Evolutionary conservation across 2,329 filamentous ascomycete species (phyloP), one percentile per base, ranked within the genome.

Genomic region (Colletotrichum karsti): DNA sequence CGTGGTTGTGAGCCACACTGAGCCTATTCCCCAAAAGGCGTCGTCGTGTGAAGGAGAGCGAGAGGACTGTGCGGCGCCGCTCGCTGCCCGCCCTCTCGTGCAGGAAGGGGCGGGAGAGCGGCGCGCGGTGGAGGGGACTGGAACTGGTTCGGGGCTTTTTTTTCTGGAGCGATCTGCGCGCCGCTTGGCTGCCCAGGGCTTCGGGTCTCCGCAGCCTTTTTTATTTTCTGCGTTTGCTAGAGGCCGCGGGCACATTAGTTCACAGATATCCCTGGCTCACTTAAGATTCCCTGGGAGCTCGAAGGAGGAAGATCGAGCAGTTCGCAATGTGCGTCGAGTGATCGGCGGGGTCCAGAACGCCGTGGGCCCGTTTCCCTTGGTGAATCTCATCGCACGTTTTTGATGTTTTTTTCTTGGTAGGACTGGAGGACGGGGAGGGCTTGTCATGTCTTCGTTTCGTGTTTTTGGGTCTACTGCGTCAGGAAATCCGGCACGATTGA

Each of bases 391-490:
- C 10, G 33, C 46, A 50, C 46, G 24, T 13, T 10, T 50, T 44
- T 44, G 41, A 20, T 44, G 2, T 44, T 18, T 20, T 44, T 44
- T 44, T n/a, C 13, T 35, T 35, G 7, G 30, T 44, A 20, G 53
- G 7, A 15, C 13, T 20, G 51, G 33, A n/a, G 18, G 22, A 26
- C 35, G 8, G 24, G 18, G 22, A 22, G 15, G 15, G 22, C 24
- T 24, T 62, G 37, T 54, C 42, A 33, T 63, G 59, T 63, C 35
- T 41, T 35, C 26, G 63, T 67, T 56, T 67, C 58, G 58, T 51
- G 28, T 50, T 63, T 51, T 63, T 35, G 63, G 63, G 37, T 30
- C 63, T 33, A 44, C 30, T 42, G 59, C 42, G 26, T 63, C 63
- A 63, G 58, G 42, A 44, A 24, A 50, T 39, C 28, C n/a, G 39